Evolutionary conservation across 352 stramenopile genomes (phyloP).

Genomic region (Pythium pyrilobum): DNA sequence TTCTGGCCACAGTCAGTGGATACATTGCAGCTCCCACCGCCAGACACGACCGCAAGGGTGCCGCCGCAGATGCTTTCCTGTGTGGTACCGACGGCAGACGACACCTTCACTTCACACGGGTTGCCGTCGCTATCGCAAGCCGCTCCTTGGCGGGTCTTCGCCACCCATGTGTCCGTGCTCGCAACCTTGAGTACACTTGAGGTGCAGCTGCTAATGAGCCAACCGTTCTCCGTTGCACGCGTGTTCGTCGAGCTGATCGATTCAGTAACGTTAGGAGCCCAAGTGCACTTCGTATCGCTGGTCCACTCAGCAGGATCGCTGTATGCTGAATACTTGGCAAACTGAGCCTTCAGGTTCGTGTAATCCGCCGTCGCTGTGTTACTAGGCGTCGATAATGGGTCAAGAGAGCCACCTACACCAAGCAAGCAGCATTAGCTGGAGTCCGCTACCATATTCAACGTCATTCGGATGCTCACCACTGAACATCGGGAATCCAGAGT

Average conservation of each 20-base stretch:
- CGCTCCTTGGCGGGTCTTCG: slow-evolving; percentile 63
- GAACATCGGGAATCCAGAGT: slow-evolving; percentile 78
- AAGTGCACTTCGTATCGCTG: slow-evolving; percentile 48
- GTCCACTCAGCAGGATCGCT: slow-evolving; percentile 53
- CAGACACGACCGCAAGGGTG: slow-evolving; percentile 40
- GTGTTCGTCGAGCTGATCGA: slow-evolving; percentile 54
- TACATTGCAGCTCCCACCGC: slow-evolving; percentile 50
- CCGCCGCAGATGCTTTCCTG: slow-evolving; percentile 68
- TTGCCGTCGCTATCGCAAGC: slow-evolving; percentile 54
- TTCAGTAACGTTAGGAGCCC: slow-evolving; percentile 46
- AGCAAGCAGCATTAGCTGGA: neutral
- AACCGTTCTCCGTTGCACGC: slow-evolving; percentile 46
- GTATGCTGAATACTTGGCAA: slow-evolving; percentile 52
- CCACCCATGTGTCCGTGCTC: slow-evolving; percentile 61
- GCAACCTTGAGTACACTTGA: slow-evolving; percentile 48
- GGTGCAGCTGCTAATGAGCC: slow-evolving; percentile 59
- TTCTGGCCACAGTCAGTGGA: slow-evolving; percentile 66
- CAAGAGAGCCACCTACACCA: slow-evolving; percentile 41
- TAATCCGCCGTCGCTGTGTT: slow-evolving; percentile 57
- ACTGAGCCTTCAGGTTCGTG: slow-evolving; percentile 64
- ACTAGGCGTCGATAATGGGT: slow-evolving; percentile 55
- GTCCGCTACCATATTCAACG: no score
- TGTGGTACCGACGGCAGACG: slow-evolving; percentile 42
- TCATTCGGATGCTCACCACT: slow-evolving; percentile 32
- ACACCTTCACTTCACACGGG: slow-evolving; percentile 61